Evolutionary conservation across 2,329 filamentous ascomycete species (phyloP).

Genomic region (Ophiostoma perfectum): DNA sequence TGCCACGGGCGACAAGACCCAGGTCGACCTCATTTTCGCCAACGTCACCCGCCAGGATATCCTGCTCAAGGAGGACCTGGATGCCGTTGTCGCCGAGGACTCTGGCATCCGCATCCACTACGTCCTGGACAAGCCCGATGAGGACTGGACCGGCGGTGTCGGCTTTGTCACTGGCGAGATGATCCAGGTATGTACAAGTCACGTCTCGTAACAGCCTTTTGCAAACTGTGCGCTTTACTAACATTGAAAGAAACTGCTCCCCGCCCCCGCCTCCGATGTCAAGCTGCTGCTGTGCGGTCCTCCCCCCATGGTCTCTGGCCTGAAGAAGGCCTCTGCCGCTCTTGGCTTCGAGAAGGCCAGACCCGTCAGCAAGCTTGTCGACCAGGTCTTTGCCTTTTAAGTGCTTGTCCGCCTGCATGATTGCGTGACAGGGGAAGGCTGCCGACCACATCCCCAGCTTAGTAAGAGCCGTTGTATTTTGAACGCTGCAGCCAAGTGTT

Average conservation of each 20-base stretch:
- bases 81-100: conserved; percentile 71
- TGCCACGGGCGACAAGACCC: conserved; percentile 71
- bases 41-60: conserved; percentile 94
- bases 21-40: conserved; percentile 93
- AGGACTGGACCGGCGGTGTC: conserved; percentile 84
- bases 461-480: too few relatives aligned
- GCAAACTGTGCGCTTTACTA: conserved; percentile 32
- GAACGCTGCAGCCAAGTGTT: too few relatives aligned
- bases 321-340: conserved; percentile 91
- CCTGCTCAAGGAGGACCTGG: conserved; percentile 85
- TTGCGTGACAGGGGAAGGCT: background rate
- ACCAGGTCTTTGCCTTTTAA: conserved; percentile 94
- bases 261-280: conserved; percentile 76
- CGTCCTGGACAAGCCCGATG: conserved; percentile 91
- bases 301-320: conserved; percentile 90
- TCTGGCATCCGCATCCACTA: conserved; percentile 83
- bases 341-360: conserved; percentile 88
- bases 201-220: background rate
- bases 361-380: conserved; percentile 94
- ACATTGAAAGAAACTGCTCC: conserved; percentile 58
- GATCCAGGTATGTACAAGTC: conserved; percentile 56
- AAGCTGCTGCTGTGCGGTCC: conserved; percentile 94
- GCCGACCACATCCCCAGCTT: background rate
- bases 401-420: background rate
- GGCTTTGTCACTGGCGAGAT: conserved; percentile 95